Conservation (phyloP, 345 rosid genomes). For the Citrus glauca region DNA sequence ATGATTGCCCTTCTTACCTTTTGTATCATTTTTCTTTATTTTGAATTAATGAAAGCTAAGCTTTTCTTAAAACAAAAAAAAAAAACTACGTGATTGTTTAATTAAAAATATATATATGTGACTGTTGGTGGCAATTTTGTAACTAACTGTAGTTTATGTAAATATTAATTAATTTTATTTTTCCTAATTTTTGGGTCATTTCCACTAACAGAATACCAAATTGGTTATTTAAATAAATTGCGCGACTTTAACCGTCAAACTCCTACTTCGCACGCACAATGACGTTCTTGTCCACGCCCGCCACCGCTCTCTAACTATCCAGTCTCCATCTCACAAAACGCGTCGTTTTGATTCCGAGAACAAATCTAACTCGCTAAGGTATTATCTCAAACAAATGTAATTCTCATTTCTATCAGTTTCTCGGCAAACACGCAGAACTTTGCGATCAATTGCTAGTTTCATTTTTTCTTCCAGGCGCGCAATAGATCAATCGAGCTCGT, state of each 20-base stretch:
- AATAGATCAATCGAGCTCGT: constrained; percentile 4
- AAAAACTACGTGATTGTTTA: too few species aligned
- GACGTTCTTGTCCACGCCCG: neutral
- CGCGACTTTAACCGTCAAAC: neutral
- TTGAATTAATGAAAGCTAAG: too few species aligned
- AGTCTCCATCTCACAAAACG: neutral
- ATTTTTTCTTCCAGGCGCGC: neutral
- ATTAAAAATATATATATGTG: too few species aligned
- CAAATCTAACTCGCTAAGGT: neutral
- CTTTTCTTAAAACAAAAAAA: too few species aligned
- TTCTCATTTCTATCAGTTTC: neutral
- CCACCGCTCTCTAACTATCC: neutral
- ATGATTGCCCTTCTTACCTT: too few species aligned
- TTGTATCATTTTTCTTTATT: too few species aligned
- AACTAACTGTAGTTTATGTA: neutral
- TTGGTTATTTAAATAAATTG: neutral
- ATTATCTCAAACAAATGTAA: neutral
- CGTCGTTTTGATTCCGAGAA: neutral
- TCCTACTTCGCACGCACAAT: neutral
- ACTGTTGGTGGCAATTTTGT: neutral
- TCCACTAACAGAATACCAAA: neutral
- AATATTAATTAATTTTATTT: neutral
- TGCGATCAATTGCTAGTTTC: neutral
- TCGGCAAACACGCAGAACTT: neutral
- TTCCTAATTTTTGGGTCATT: neutral